These are phyloP conservation scores for Venturia aucupariae DNA, from an alignment of 2,329 filamentous ascomycete genomes.

Conservation along the genomic window DNA sequence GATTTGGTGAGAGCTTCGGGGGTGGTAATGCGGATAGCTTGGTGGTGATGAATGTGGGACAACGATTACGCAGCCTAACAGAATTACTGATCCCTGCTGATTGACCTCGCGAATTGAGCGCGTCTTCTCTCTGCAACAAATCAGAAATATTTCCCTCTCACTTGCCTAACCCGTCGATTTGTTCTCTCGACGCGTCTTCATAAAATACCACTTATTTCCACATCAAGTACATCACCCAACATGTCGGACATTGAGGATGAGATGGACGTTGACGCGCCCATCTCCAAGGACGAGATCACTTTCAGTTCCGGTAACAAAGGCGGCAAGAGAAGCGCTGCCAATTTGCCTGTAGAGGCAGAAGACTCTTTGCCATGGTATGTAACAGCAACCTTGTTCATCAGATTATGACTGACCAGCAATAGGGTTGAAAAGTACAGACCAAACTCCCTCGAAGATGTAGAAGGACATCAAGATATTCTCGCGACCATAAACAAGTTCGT, in stretches of 20 bases:
- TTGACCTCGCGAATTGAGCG: conserved; percentile 1
- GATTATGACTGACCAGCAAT: conserved; percentile 14
- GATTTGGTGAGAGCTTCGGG: not conserved
- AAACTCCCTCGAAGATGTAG: conserved; percentile 80
- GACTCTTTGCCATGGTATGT: conserved; percentile 84
- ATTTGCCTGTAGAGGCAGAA: conserved; percentile 86
- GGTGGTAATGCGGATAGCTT: conserved; percentile 2
- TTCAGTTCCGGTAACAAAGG: conserved; percentile 62
- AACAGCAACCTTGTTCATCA: not conserved
- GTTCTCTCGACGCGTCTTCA: not conserved
- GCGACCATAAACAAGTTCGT: conserved; percentile 97
- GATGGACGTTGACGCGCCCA: conserved; percentile 57
- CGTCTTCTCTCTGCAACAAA: conserved; percentile 15
- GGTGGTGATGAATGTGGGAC: not conserved
- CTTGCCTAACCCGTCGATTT: not conserved
- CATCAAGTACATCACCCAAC: conserved; percentile 14
- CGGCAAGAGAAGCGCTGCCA: conserved; percentile 90
- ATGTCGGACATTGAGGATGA: conserved; percentile 53
- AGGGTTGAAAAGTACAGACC: conserved; percentile 98
- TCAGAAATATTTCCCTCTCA: not conserved
- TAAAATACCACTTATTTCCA: not conserved
- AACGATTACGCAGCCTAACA: not conserved
- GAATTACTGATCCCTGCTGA: not conserved
- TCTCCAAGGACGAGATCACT: conserved; percentile 41
- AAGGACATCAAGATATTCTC: conserved; percentile 93